These are phyloP conservation scores for Herpetospermum pedunculosum DNA, from an alignment of 306 rosid genomes.

Conservation along the genomic window DNA sequence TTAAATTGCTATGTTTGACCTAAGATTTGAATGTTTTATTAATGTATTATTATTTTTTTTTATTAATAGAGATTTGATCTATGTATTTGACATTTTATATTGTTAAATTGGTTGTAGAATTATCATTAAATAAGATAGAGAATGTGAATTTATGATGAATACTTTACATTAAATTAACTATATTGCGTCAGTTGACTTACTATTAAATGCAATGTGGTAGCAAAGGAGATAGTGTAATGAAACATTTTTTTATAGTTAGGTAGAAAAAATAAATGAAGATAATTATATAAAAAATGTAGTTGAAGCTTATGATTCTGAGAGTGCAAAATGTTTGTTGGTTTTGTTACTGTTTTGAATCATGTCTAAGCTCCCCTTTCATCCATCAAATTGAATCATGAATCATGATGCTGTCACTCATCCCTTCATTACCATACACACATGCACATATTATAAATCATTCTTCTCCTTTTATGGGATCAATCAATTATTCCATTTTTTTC, in stretches of 20 bases:
- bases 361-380: not conserved
- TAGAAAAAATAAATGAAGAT: not conserved
- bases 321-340: no score
- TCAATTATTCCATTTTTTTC: not conserved
- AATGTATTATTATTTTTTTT: no score
- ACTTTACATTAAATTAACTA: not conserved
- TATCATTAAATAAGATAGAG: not conserved
- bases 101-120: no score
- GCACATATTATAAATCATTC: conserved; percentile 1
- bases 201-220: not conserved
- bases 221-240: not conserved
- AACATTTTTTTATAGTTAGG: not conserved
- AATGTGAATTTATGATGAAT: not conserved
- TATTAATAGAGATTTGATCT: no score
- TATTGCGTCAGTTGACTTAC: not conserved
- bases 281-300: not conserved
- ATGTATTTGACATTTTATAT: not conserved
- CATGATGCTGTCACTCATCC: not conserved
- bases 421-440: conserved; percentile 4
- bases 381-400: not conserved
- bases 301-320: not conserved
- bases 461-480: not conserved
- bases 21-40: no score
- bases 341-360: not conserved
- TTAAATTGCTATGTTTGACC: no score